Conservation (phyloP, 768 basidiomycete genomes). For the Naganishia friedmannii region DNA sequence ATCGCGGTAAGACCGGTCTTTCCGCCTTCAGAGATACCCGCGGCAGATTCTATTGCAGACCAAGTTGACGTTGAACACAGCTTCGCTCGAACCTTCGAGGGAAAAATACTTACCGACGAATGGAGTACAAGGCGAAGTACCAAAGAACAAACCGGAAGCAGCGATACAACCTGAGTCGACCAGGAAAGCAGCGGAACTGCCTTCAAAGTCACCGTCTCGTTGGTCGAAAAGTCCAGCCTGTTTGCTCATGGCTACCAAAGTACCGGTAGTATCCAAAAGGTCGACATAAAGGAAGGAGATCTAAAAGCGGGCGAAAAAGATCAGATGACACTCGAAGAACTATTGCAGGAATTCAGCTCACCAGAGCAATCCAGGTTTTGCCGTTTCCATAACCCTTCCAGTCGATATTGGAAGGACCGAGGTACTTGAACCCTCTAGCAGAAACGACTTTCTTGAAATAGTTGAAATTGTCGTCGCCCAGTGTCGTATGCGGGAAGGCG, state of each 20-base stretch:
- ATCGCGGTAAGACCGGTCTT: constrained; percentile 81
- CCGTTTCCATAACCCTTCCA: constrained; percentile 59
- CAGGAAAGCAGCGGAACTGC: constrained; percentile 55
- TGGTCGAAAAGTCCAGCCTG: constrained; percentile 84
- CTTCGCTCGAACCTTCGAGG: background rate
- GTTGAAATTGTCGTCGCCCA: constrained; percentile 70
- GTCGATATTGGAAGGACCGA: constrained; percentile 43
- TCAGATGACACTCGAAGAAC: background rate
- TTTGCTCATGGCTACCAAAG: constrained; percentile 85
- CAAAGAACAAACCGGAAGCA: constrained; percentile 43
- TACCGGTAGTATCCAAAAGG: constrained; percentile 65
- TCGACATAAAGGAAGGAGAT: constrained; percentile 87
- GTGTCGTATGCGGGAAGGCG: constrained; percentile 68
- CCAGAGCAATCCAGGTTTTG: constrained; percentile 77
- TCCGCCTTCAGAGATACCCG: constrained; percentile 66
- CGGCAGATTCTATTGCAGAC: constrained; percentile 33
- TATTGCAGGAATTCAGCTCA: constrained; percentile 25
- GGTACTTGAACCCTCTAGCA: constrained; percentile 40
- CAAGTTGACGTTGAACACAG: constrained; percentile 10
- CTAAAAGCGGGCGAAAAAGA: constrained; percentile 12
- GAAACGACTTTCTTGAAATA: constrained; percentile 82
- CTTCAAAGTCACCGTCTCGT: constrained; percentile 80
- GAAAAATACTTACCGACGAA: constrained; percentile 35
- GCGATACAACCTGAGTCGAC: constrained; percentile 45
- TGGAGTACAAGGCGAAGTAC: constrained; percentile 42